Evolutionary conservation across 192 early-diverging fungal genomes (phyloP).

Genomic region (Rhizophagus clarus): DNA sequence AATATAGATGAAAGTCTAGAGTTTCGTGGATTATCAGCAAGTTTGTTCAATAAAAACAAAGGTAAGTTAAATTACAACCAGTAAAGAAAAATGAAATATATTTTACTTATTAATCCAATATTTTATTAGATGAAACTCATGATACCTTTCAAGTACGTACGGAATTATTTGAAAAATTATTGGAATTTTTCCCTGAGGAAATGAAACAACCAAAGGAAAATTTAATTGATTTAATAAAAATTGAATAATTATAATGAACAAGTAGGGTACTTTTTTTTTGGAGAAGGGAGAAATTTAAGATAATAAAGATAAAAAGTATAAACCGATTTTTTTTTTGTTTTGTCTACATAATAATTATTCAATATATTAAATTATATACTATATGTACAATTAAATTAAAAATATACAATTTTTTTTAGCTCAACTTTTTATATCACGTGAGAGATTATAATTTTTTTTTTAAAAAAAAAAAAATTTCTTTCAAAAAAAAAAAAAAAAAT

Average conservation of each 20-base stretch:
- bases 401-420: too few species aligned
- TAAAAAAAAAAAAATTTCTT: slow-evolving; percentile 7
- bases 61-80: background rate
- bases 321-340: too few species aligned
- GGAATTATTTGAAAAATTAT: slow-evolving; percentile 66
- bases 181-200: slow-evolving; percentile 73
- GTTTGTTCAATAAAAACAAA: background rate
- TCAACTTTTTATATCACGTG: too few species aligned
- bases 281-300: too few species aligned
- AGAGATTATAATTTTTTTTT: background rate
- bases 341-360: too few species aligned
- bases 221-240: slow-evolving; percentile 68
- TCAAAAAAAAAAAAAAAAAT: slow-evolving; percentile 8
- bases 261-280: too few species aligned
- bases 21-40: slow-evolving; percentile 31
- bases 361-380: too few species aligned
- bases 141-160: slow-evolving; percentile 49
- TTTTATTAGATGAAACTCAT: slow-evolving; percentile 9
- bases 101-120: background rate
- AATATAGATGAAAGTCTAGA: slow-evolving; percentile 46
- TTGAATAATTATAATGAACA: slow-evolving; percentile 31
- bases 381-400: too few species aligned
- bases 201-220: slow-evolving; percentile 77
- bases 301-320: too few species aligned
- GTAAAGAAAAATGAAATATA: background rate